phyloP scores from a whole-genome alignment of 257 asterid genomes.

The Echites panduratus region DNA sequence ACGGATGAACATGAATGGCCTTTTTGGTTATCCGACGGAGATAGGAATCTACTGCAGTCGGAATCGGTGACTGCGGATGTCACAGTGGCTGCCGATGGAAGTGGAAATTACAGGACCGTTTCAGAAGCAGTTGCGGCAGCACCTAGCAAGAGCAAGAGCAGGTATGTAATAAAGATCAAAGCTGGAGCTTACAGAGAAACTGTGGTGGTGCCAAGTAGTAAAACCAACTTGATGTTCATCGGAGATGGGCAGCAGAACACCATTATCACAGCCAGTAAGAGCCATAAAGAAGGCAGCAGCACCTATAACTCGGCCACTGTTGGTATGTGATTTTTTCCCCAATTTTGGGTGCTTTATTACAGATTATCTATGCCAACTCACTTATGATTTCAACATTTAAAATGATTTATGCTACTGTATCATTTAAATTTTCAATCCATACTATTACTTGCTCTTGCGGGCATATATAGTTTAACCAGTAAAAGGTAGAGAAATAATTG shows the following conservation, averaged over 20 bases:
- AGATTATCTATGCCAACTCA: no score
- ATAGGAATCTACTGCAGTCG: constrained; percentile 19
- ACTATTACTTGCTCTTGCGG: no score
- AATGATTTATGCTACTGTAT: no score
- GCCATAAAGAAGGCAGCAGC: constrained; percentile 67
- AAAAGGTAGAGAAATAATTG: no score
- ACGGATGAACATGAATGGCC: constrained; percentile 9
- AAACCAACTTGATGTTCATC: constrained; percentile 50
- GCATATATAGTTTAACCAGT: no score
- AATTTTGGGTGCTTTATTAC: no score
- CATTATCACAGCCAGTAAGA: constrained; percentile 54
- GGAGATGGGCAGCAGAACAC: constrained; percentile 60
- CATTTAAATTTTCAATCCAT: no score
- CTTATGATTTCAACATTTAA: no score
- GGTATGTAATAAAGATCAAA: constrained; percentile 28
- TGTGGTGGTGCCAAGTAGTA: constrained; percentile 18
- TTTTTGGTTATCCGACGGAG: constrained; percentile 18
- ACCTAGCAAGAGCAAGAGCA: background rate
- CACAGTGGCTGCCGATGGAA: constrained; percentile 40
- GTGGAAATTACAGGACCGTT: constrained; percentile 27
- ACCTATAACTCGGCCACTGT: constrained; percentile 66
- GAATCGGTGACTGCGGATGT: constrained; percentile 5
- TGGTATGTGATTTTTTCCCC: constrained; percentile 14
- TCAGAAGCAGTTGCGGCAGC: constrained; percentile 28
- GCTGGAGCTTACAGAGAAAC: constrained; percentile 30